These are phyloP conservation scores for Monilinia aucupariae DNA, from an alignment of 2,329 filamentous ascomycete species.

Conservation along the genomic window DNA sequence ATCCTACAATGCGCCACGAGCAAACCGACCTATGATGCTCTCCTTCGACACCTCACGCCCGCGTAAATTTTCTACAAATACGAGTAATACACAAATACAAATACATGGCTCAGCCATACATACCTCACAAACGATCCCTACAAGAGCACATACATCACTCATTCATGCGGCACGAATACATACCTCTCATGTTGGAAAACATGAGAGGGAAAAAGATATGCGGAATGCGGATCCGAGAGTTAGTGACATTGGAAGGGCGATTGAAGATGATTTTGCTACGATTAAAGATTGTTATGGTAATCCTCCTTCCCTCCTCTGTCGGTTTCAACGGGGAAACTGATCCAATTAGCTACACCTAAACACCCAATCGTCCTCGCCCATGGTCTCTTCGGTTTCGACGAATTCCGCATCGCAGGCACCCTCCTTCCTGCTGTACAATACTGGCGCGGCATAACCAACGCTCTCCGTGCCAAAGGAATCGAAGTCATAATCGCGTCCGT, in stretches of 20 bases:
- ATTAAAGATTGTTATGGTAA: slow-evolving; percentile 53
- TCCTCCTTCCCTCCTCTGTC: background rate
- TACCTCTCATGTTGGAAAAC: background rate
- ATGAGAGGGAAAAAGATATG: slow-evolving; percentile 16
- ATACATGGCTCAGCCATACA: slow-evolving; percentile 10
- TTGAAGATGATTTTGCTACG: slow-evolving; percentile 57
- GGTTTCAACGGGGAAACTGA: background rate
- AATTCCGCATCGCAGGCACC: slow-evolving; percentile 46
- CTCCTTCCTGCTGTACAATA: slow-evolving; percentile 54
- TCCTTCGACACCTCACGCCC: slow-evolving; percentile 8
- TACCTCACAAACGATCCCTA: background rate
- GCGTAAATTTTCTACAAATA: background rate
- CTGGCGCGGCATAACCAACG: slow-evolving; percentile 60
- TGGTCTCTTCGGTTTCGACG: slow-evolving; percentile 58
- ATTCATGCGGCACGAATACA: slow-evolving; percentile 7
- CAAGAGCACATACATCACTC: background rate
- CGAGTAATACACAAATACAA: background rate
- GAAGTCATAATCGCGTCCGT: slow-evolving; percentile 57
- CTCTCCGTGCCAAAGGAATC: slow-evolving; percentile 47
- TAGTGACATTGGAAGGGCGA: slow-evolving; percentile 44
- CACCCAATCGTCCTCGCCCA: slow-evolving; percentile 61
- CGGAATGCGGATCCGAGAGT: slow-evolving; percentile 43
- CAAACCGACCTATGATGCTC: slow-evolving; percentile 15
- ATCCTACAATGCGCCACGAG: slow-evolving; percentile 23
- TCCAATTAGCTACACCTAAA: slow-evolving; percentile 45